phyloP scores from a whole-genome alignment of 495 filamentous ascomycete species.

The Hypoxylon fragiforme region DNA sequence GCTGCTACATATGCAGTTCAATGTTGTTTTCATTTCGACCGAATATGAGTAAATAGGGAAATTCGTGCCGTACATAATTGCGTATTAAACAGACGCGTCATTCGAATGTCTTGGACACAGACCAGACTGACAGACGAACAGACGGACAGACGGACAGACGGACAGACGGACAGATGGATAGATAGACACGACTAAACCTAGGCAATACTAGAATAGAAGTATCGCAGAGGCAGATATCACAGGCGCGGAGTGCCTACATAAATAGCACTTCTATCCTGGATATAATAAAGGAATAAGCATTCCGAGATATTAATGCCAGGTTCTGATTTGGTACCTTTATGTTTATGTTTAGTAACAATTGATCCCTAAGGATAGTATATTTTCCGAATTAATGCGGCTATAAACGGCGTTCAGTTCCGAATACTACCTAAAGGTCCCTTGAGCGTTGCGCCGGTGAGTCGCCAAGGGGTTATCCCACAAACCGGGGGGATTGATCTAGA shows the following conservation, averaged over 20 bases:
- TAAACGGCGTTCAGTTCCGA: conserved; percentile 18
- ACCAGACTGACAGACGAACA: no score
- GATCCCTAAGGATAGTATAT: neutral
- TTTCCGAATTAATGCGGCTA: conserved; percentile 22
- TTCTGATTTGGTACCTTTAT: no score
- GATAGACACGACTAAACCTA: no score
- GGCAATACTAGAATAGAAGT: no score
- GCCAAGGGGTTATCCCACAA: conserved; percentile 5
- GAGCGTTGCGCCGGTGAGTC: conserved; percentile 3
- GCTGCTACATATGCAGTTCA: conserved; percentile 1
- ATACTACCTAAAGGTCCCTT: conserved; percentile 7
- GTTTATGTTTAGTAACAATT: no score
- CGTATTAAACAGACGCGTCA: neutral
- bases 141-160: no score
- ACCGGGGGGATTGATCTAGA: conserved; percentile 3
- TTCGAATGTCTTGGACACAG: neutral
- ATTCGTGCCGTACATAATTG: conserved; percentile 1
- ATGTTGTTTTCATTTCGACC: conserved; percentile 5
- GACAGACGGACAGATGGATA: no score
- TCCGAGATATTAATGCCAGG: neutral
- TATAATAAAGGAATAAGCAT: no score
- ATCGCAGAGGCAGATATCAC: no score
- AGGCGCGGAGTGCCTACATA: no score
- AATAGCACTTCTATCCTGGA: no score
- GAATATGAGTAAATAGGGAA: neutral